A percentile compares a stretch with the other conserved stretches of the same genome.
Evolutionary conservation across 2,329 filamentous ascomycete species (phyloP).

Genomic region (Golovinomyces cichoracearum): DNA sequence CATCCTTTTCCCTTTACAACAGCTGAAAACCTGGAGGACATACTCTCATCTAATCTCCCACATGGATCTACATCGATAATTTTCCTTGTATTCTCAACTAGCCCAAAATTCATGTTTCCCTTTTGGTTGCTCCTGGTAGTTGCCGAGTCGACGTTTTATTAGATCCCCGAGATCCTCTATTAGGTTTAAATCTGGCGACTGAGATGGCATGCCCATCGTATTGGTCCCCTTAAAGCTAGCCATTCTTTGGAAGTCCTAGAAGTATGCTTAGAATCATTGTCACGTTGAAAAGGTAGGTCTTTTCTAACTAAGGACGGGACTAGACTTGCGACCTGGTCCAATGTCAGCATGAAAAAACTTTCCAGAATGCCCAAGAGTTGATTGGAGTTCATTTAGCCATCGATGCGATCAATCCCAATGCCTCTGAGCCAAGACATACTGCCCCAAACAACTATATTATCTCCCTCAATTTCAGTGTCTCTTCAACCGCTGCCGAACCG

Average conservation of each 20-base stretch:
- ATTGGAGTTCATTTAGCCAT: neutral
- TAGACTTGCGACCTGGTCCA: neutral
- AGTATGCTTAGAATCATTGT: neutral
- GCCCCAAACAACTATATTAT: neutral
- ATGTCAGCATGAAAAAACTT: neutral
- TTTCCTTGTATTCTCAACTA: neutral
- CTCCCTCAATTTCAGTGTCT: neutral
- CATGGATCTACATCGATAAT: neutral
- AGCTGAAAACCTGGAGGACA: neutral
- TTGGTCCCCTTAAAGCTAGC: neutral
- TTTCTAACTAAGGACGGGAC: neutral
- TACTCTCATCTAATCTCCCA: neutral
- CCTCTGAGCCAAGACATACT: neutral
- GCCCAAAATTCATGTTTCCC: neutral
- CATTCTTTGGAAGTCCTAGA: neutral
- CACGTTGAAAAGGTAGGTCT: neutral
- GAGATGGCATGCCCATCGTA: neutral
- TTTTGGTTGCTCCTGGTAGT: neutral
- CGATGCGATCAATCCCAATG: neutral
- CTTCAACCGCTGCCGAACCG: neutral
- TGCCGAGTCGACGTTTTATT: neutral
- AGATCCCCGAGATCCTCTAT: neutral
- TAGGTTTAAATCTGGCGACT: neutral
- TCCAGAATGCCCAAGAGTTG: neutral
- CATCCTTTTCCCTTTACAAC: neutral